Evolutionary conservation across 164 flowering plant species (phyloP), one percentile per base, ranked within the genome.

Genomic region (Vitis cinerea): DNA sequence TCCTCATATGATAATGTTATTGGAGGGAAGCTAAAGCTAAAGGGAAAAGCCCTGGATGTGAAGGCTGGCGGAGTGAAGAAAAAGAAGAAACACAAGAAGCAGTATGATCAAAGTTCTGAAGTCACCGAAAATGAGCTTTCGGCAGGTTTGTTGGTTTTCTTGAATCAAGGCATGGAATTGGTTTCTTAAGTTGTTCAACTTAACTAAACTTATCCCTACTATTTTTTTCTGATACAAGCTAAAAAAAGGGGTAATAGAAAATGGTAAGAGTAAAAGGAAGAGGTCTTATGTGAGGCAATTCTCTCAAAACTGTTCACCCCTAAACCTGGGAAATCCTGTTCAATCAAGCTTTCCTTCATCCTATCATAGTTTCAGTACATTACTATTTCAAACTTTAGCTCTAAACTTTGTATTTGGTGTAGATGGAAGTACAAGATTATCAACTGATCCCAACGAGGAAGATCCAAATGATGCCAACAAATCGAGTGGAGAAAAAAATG

Each of bases 41-140:
- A 89, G 73, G 94, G 97, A 13, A 91, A 90, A 75, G 89, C 93
- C 10, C 66, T 91, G 63, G 89, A 88, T 83, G 84, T 81, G 72
- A 85, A 83, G 73, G 87, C 85, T 61, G 93, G 88, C 51, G 89
- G 92, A 2, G 31, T 83, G 23, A 88, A 86, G 85, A 90, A 90
- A 83, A 90, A 87, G 62, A 88, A 88, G 90, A 85, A 86, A 64
- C 75, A 73, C 11, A 88, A 79, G 83, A 85, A 87, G 78, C 73
- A 74, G 10, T 63, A 73, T 65, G 89, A 87, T 47, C 76, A 70
- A 66, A 61, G 23, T 8, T 70, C 83, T 57, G 70, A 80, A 67
- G 69, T 72, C 8, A 48, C 50, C 1, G 83, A 74, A 37, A 64
- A 70, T 68, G 90, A 85, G 52, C 77, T 75, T 53, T 69, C 81